phyloP scores from a whole-genome alignment of 2,329 filamentous ascomycete genomes.

The Paradendryphiella salina region DNA sequence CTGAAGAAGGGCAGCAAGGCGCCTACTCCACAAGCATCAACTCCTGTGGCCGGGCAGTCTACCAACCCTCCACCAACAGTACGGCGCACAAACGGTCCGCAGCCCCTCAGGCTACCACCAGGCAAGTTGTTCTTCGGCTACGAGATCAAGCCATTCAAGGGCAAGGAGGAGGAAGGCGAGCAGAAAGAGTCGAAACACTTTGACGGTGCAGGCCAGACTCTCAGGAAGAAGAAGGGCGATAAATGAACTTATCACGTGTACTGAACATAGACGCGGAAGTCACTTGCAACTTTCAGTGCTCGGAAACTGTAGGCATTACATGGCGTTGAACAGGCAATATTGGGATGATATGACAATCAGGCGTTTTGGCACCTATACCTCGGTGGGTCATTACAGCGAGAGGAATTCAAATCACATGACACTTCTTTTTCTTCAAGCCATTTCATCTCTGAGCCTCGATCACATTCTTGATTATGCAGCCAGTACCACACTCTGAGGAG shows the following conservation, averaged over 20 bases:
- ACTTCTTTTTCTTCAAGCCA: not conserved
- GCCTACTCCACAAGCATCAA: slow-evolving; percentile 60
- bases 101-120: slow-evolving; percentile 78
- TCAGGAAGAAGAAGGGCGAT: slow-evolving; percentile 72
- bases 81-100: slow-evolving; percentile 72
- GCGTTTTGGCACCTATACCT: slow-evolving; percentile 24
- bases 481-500: no score
- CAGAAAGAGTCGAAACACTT: slow-evolving; percentile 70
- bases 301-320: slow-evolving; percentile 21
- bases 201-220: slow-evolving; percentile 79
- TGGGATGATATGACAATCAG: slow-evolving; percentile 18
- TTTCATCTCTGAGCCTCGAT: no score
- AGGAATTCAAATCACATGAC: not conserved
- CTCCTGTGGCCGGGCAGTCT: slow-evolving; percentile 65
- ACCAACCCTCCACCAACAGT: slow-evolving; percentile 49
- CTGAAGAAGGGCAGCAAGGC: slow-evolving; percentile 80
- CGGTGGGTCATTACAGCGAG: not conserved
- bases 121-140: slow-evolving; percentile 98
- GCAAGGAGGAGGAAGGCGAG: slow-evolving; percentile 65
- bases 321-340: slow-evolving; percentile 27
- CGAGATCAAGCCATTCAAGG: slow-evolving; percentile 84
- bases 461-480: no score
- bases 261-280: not conserved
- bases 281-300: not conserved
- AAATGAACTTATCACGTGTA: slow-evolving; percentile 27